Evolutionary conservation across 768 basidiomycete species (phyloP).

Genomic region (Chiua virens): DNA sequence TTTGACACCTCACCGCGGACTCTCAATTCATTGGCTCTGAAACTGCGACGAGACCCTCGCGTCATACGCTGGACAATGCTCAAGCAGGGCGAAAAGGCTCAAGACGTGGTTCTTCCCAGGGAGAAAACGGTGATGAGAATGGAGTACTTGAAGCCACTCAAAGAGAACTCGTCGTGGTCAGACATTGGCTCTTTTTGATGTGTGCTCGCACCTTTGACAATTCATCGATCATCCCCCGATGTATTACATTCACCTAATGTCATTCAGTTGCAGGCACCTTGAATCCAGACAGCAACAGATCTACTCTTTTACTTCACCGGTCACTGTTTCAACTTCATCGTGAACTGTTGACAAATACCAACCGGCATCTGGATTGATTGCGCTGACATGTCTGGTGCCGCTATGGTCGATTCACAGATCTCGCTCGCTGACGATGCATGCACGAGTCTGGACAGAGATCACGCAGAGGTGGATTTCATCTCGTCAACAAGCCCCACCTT

Average conservation of each 20-base stretch:
- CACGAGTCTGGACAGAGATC: too few species aligned
- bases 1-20: constrained; percentile 84
- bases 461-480: too few species aligned
- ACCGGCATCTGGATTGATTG: too few species aligned
- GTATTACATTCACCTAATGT: constrained; percentile 1
- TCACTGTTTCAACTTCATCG: too few species aligned
- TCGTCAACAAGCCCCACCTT: too few species aligned
- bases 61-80: constrained; percentile 82
- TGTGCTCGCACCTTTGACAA: neutral
- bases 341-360: too few species aligned
- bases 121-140: constrained; percentile 40
- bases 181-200: constrained; percentile 17
- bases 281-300: too few species aligned
- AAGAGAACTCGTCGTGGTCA: constrained; percentile 28
- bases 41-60: constrained; percentile 77
- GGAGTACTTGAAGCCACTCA: constrained; percentile 24
- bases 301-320: too few species aligned
- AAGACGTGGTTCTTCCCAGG: constrained; percentile 60
- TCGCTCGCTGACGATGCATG: too few species aligned
- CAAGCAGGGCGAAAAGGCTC: constrained; percentile 71
- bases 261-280: too few species aligned
- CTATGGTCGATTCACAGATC: too few species aligned
- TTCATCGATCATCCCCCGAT: neutral
- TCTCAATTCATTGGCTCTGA: constrained; percentile 58
- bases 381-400: too few species aligned